A percentile compares a stretch with the other conserved stretches of the same genome.
phyloP scores from a whole-genome alignment of 2,329 filamentous ascomycete species.

The Paraphaeosphaeria sporulosa region DNA sequence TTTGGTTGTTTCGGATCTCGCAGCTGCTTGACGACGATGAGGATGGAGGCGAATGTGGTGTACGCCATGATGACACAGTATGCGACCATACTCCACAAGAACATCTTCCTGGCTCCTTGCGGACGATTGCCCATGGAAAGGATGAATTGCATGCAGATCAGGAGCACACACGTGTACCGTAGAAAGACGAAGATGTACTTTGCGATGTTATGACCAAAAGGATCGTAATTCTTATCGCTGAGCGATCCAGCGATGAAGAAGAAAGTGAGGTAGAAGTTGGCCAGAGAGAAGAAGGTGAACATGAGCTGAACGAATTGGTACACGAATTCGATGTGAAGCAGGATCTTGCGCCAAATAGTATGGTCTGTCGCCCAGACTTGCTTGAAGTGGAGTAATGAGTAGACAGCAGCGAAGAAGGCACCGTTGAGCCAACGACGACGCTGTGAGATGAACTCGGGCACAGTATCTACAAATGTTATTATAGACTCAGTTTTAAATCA shows the following conservation, averaged over 20 bases:
- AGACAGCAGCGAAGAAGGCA: slow-evolving; percentile 97
- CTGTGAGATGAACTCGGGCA: slow-evolving; percentile 97
- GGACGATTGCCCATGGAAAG: slow-evolving; percentile 94
- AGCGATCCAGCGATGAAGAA: slow-evolving; percentile 96
- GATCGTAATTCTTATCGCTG: slow-evolving; percentile 79
- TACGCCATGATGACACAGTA: slow-evolving; percentile 96
- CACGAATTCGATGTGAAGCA: slow-evolving; percentile 92
- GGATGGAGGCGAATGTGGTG: slow-evolving; percentile 87
- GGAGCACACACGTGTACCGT: slow-evolving; percentile 82
- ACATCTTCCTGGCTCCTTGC: slow-evolving; percentile 91
- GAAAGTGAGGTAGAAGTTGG: slow-evolving; percentile 99
- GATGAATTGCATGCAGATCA: slow-evolving; percentile 96
- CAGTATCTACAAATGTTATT: slow-evolving; percentile 67
- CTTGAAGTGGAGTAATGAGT: slow-evolving; percentile 92
- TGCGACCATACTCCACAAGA: slow-evolving; percentile 85
- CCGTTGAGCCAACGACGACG: slow-evolving; percentile 97
- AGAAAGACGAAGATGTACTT: slow-evolving; percentile 85
- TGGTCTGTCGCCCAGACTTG: slow-evolving; percentile 96
- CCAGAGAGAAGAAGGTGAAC: slow-evolving; percentile 97
- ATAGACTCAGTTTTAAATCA: neutral
- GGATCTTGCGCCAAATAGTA: slow-evolving; percentile 83
- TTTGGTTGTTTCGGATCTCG: slow-evolving; percentile 60
- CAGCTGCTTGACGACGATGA: slow-evolving; percentile 87
- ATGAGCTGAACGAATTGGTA: slow-evolving; percentile 93
- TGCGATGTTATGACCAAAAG: slow-evolving; percentile 88